Conservation (phyloP, 306 rosid genomes). For the Myrica gale region DNA sequence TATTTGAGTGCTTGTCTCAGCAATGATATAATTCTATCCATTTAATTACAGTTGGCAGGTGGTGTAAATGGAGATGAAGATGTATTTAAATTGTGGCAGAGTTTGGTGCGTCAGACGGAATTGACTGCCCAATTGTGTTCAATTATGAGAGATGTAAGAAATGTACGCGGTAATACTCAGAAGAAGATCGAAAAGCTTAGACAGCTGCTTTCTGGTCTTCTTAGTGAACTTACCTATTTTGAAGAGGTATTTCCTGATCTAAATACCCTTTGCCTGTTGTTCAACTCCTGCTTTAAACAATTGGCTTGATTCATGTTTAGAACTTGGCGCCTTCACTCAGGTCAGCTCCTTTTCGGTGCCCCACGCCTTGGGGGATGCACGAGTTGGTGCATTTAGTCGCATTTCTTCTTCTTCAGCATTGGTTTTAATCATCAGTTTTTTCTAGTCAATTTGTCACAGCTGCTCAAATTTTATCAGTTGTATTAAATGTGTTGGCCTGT, state of each 20-base stretch:
- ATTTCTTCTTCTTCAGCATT: background rate
- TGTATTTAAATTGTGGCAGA: conserved; percentile 89
- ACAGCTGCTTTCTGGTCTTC: conserved; percentile 92
- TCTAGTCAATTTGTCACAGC: conserved; percentile 23
- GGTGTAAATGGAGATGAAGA: conserved; percentile 77
- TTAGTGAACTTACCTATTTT: conserved; percentile 89
- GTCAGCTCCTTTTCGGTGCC: background rate
- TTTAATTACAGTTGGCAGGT: conserved; percentile 55
- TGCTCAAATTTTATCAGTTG: conserved; percentile 18
- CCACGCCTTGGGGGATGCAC: background rate
- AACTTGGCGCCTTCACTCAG: background rate
- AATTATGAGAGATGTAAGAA: conserved; percentile 82
- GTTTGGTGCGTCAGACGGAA: conserved; percentile 95
- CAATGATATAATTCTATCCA: conserved; percentile 24
- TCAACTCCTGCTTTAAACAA: conserved; percentile 7
- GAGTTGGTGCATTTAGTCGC: background rate
- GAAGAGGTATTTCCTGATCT: conserved; percentile 70
- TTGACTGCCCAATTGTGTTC: conserved; percentile 93
- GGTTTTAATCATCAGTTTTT: background rate
- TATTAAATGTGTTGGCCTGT: conserved; percentile 24
- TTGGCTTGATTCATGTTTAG: background rate
- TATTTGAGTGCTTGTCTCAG: conserved; percentile 21
- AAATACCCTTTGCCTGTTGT: conserved; percentile 17
- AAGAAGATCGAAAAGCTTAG: conserved; percentile 97
- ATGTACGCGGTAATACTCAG: conserved; percentile 91